These are phyloP conservation scores for Trichophyton rubrum DNA, from an alignment of 2,329 filamentous ascomycete species.

Conservation along the genomic window DNA sequence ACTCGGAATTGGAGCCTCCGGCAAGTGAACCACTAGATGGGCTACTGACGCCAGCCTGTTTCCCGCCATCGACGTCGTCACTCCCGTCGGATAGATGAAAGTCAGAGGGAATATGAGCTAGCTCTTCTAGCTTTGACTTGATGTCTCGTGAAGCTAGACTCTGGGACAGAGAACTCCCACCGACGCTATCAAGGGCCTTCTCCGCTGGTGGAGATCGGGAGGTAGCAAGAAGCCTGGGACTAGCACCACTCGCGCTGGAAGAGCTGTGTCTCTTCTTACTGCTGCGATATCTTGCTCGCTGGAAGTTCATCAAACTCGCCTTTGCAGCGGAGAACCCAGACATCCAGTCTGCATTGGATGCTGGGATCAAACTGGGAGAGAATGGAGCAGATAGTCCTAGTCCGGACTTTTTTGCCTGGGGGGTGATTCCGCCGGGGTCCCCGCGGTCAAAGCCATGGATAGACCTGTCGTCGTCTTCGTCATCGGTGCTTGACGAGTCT, in stretches of 20 bases:
- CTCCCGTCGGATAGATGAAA: slow-evolving; percentile 67
- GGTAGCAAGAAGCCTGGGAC: slow-evolving; percentile 53
- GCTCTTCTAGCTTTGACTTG: slow-evolving; percentile 63
- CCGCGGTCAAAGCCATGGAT: slow-evolving; percentile 58
- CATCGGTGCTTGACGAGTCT: slow-evolving; percentile 61
- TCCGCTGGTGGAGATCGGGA: slow-evolving; percentile 64
- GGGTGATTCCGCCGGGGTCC: slow-evolving; percentile 53
- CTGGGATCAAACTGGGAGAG: slow-evolving; percentile 37
- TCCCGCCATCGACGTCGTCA: slow-evolving; percentile 57
- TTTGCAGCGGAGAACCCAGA: slow-evolving; percentile 56
- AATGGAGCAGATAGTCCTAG: slow-evolving; percentile 34
- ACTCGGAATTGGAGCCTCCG: slow-evolving; percentile 28
- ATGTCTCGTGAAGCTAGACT: not conserved
- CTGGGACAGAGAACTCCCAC: slow-evolving; percentile 42
- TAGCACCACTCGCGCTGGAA: slow-evolving; percentile 58
- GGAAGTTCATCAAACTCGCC: slow-evolving; percentile 69
- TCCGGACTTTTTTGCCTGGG: slow-evolving; percentile 54
- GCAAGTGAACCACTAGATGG: slow-evolving; percentile 17
- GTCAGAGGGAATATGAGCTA: slow-evolving; percentile 82
- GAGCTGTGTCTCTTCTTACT: slow-evolving; percentile 52
- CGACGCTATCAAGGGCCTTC: slow-evolving; percentile 42
- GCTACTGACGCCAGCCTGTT: slow-evolving; percentile 21
- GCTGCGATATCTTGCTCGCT: slow-evolving; percentile 46
- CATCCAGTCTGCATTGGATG: slow-evolving; percentile 51
- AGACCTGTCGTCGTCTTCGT: slow-evolving; percentile 45